Percentiles rank a stretch among this genome's conserved stretches.
phyloP scores from a whole-genome alignment of 768 basidiomycete genomes.

The Leccinum sublutescens region DNA sequence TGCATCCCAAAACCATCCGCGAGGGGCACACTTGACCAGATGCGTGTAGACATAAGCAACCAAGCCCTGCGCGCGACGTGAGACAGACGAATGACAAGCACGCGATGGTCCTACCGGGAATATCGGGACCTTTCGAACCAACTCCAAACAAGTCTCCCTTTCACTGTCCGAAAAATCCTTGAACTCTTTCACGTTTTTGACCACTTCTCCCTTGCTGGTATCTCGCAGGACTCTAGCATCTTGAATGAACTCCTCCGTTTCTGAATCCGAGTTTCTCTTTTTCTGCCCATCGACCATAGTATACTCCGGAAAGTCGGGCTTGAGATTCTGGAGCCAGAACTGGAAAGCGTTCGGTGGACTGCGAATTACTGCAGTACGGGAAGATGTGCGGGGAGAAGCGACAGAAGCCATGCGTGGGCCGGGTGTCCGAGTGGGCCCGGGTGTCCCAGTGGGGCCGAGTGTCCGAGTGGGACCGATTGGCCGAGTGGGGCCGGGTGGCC shows the following conservation, averaged over 20 bases:
- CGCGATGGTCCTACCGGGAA: conserved; percentile 22
- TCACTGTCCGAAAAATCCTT: conserved; percentile 5
- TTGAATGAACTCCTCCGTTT: background rate
- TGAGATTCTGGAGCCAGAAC: conserved; percentile 8
- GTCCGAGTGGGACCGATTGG: too few relatives aligned
- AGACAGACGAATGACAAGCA: conserved; percentile 4
- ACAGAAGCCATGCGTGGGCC: background rate
- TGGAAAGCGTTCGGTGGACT: conserved; percentile 14
- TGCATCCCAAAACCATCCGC: conserved; percentile 7
- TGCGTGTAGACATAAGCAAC: conserved; percentile 32
- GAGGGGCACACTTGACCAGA: conserved; percentile 15
- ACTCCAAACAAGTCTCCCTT: conserved; percentile 12
- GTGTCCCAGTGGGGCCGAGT: too few relatives aligned
- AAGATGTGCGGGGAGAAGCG: background rate
- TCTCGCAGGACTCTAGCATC: conserved; percentile 11
- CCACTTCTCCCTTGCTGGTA: conserved; percentile 13
- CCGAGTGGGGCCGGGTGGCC: too few relatives aligned
- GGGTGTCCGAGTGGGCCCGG: too few relatives aligned
- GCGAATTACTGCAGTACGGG: background rate
- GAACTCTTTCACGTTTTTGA: conserved; percentile 21
- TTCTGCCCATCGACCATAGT: conserved; percentile 21
- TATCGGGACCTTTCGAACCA: conserved; percentile 17
- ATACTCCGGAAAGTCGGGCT: conserved; percentile 6
- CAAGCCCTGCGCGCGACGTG: conserved; percentile 19
- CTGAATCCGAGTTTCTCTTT: background rate